These are phyloP conservation scores for Candida albicans DNA, from an alignment of 1,139 yeast species.

Conservation along the genomic window DNA sequence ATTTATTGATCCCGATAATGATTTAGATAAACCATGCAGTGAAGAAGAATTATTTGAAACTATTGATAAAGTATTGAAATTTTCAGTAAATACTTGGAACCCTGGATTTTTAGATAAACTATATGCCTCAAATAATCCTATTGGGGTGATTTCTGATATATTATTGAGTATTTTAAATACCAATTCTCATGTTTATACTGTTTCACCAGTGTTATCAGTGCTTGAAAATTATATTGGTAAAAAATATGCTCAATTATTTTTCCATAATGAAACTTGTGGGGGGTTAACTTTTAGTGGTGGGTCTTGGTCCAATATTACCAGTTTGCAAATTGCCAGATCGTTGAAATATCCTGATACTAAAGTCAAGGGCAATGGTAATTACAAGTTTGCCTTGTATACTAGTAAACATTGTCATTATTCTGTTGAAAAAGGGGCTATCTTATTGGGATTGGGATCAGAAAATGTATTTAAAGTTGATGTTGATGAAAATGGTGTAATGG, in stretches of 20 bases:
- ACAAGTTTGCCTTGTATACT: constrained; percentile 69
- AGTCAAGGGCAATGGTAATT: constrained; percentile 51
- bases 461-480: constrained; percentile 67
- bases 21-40: constrained; percentile 20
- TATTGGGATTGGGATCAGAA: constrained; percentile 68
- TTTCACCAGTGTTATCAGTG: constrained; percentile 76
- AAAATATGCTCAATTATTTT: constrained; percentile 69
- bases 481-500: constrained; percentile 57
- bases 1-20: constrained; percentile 18
- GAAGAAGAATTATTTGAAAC: constrained; percentile 38
- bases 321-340: constrained; percentile 76
- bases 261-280: constrained; percentile 54
- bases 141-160: constrained; percentile 75
- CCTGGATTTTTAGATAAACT: constrained; percentile 83
- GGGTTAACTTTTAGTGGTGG: constrained; percentile 90
- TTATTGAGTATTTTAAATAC: constrained; percentile 73
- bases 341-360: constrained; percentile 70
- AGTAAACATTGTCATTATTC: constrained; percentile 79
- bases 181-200: constrained; percentile 83
- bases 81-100: constrained; percentile 85
- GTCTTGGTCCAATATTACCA: constrained; percentile 81
- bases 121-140: constrained; percentile 82
- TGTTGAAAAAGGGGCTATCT: constrained; percentile 78
- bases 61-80: constrained; percentile 58
- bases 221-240: constrained; percentile 70